These are phyloP conservation scores for Flaveria floridana DNA, from an alignment of 140 eudicot genomes.

Conservation along the genomic window DNA sequence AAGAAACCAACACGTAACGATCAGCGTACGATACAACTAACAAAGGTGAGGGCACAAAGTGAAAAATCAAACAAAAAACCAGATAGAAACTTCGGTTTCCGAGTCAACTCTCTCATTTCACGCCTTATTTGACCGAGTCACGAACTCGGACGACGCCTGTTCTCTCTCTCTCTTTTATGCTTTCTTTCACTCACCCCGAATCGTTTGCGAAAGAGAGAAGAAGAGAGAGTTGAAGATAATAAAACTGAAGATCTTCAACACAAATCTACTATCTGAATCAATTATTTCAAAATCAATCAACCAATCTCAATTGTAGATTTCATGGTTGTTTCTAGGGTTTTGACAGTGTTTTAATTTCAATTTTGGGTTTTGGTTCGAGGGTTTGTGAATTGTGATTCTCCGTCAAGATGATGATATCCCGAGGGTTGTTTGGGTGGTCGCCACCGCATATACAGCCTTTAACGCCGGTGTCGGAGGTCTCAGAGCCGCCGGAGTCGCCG, in stretches of 20 bases:
- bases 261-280: conserved; percentile 11
- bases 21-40: conserved; percentile 2
- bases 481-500: conserved; percentile 99
- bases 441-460: conserved; percentile 95
- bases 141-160: conserved; percentile 32
- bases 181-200: conserved; percentile 23
- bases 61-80: background rate
- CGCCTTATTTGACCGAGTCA: conserved; percentile 68
- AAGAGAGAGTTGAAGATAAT: conserved; percentile 28
- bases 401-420: conserved; percentile 59
- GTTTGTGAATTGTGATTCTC: conserved; percentile 4
- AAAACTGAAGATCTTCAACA: conserved; percentile 16
- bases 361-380: conserved; percentile 22
- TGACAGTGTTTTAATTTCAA: conserved; percentile 20
- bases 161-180: conserved; percentile 26
- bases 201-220: conserved; percentile 25
- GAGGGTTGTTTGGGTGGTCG: conserved; percentile 98
- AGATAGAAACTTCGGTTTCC: conserved; percentile 30
- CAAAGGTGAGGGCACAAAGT: background rate
- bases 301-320: conserved; percentile 13
- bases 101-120: conserved; percentile 48
- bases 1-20: too few species aligned
- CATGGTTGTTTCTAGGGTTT: conserved; percentile 40
- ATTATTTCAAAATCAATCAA: conserved; percentile 6
- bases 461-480: conserved; percentile 96